phyloP scores from a whole-genome alignment of 2,329 filamentous ascomycete genomes.

The Aureobasidium sp. region DNA sequence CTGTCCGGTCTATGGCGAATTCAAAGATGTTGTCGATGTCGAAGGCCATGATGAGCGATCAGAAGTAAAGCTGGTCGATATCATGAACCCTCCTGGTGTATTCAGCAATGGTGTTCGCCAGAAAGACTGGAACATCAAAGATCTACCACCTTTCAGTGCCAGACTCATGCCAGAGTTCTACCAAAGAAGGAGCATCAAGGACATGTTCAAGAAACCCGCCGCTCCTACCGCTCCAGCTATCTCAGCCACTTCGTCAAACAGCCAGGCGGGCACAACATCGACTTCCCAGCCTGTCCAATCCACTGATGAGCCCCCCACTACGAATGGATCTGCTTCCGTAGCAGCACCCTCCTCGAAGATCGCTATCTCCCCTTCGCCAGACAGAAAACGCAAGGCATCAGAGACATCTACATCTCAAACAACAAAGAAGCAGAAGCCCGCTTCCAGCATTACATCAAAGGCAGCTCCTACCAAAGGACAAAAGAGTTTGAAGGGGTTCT shows the following conservation, averaged over 20 bases:
- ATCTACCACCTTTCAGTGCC: constrained; percentile 68
- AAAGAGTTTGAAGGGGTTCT: constrained; percentile 69
- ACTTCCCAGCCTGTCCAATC: background rate
- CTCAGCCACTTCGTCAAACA: background rate
- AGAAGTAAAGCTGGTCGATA: constrained; percentile 54
- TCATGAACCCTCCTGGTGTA: constrained; percentile 70
- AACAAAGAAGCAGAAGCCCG: constrained; percentile 46
- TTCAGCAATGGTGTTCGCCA: constrained; percentile 61
- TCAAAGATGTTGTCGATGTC: constrained; percentile 55
- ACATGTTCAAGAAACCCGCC: constrained; percentile 69
- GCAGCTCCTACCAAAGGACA: constrained; percentile 38
- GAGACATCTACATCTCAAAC: constrained; percentile 25
- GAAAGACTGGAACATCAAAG: constrained; percentile 59
- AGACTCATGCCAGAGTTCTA: constrained; percentile 84
- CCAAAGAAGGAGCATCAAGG: constrained; percentile 74
- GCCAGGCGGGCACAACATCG: background rate
- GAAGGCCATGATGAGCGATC: constrained; percentile 34
- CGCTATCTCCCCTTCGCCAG: background rate
- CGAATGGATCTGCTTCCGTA: background rate
- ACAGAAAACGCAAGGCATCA: constrained; percentile 31
- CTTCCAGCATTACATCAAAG: constrained; percentile 20
- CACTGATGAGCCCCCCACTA: background rate
- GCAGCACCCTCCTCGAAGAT: background rate
- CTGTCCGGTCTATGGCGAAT: constrained; percentile 78
- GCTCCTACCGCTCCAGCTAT: background rate